Evolutionary conservation across 2,329 filamentous ascomycete species (phyloP).

Genomic region (Xylariales sp.): DNA sequence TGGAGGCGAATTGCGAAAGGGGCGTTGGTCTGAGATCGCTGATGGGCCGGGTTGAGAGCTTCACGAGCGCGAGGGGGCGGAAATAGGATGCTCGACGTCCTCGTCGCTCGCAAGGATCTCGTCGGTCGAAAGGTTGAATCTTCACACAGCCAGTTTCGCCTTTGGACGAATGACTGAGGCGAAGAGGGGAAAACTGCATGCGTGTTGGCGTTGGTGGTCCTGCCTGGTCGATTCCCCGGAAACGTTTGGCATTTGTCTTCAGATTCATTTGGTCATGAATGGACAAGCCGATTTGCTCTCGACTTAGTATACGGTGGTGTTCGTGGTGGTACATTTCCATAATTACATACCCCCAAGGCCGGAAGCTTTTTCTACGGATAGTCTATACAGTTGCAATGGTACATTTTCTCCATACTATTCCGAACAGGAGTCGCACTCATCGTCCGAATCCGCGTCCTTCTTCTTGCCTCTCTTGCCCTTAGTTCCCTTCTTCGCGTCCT

Average conservation of each 20-base stretch:
- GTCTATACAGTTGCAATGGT: no score
- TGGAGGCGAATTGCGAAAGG: constrained; percentile 76
- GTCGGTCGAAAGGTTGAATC: no score
- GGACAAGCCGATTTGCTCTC: no score
- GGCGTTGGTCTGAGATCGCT: constrained; percentile 69
- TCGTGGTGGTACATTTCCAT: constrained; percentile 11
- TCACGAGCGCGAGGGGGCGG: constrained; percentile 19
- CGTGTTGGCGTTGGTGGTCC: no score
- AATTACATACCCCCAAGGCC: constrained; percentile 10
- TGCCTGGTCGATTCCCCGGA: no score
- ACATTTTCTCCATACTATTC: no score
- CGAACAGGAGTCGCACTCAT: constrained; percentile 28
- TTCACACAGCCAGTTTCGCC: no score
- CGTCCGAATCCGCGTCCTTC: constrained; percentile 14
- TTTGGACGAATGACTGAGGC: no score
- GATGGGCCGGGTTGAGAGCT: constrained; percentile 58
- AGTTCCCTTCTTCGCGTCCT: constrained; percentile 43
- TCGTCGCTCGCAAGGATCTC: constrained; percentile 1
- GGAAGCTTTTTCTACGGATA: no score
- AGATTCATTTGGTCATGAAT: no score
- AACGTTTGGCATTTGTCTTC: no score
- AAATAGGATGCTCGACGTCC: constrained; percentile 11
- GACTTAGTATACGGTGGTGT: constrained; percentile 5
- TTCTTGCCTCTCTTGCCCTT: constrained; percentile 22
- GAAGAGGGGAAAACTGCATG: no score